phyloP scores from a whole-genome alignment of 305 asterid genomes.

The Solanum hybrid region DNA sequence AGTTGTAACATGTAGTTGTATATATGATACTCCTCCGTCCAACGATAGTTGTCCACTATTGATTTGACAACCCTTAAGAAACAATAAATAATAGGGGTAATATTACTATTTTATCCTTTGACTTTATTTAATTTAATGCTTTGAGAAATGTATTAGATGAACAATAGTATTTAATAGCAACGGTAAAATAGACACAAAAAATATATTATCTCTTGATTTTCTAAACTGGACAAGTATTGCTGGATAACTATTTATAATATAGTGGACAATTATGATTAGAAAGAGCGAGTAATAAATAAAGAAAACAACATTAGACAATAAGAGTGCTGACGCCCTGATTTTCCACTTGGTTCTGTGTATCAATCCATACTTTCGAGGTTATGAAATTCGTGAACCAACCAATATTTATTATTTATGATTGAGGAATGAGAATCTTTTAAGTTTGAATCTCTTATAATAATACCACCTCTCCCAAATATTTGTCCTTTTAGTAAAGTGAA shows the following conservation, averaged over 20 bases:
- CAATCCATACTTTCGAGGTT: neutral
- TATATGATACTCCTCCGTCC: neutral
- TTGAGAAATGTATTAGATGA: neutral
- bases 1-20: neutral
- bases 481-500: neutral
- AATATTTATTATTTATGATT: too few relatives aligned
- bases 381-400: neutral
- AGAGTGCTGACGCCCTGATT: neutral
- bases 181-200: neutral
- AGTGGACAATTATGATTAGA: too few relatives aligned
- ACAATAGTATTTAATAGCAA: neutral
- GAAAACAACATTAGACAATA: neutral
- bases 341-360: neutral
- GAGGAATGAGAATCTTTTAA: neutral
- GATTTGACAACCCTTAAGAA: neutral
- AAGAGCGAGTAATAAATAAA: neutral
- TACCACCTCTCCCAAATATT: neutral
- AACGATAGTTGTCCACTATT: neutral
- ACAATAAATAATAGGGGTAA: neutral
- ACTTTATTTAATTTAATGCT: neutral
- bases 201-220: too few relatives aligned
- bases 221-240: neutral
- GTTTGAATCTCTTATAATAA: neutral
- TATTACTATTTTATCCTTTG: neutral
- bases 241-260: too few relatives aligned